Evolutionary conservation across 2,329 filamentous ascomycete genomes (phyloP), one percentile per base, ranked within the genome.

Genomic region (Beauveria sp.): DNA sequence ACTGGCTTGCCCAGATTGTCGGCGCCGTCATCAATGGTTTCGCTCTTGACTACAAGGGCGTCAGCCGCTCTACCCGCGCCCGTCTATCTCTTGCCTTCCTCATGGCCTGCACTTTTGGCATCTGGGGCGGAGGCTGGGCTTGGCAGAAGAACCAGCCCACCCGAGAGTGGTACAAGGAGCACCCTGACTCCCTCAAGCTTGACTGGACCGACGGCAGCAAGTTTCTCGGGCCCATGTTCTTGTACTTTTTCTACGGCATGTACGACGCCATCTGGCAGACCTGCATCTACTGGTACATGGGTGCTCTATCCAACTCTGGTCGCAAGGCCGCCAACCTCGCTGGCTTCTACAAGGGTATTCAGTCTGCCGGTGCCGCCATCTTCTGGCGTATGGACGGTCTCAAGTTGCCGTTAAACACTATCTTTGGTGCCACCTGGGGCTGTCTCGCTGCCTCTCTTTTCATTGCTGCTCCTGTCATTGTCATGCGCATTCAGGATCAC

Each of bases 251-350:
- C 73, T 89, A 88, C 69, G 87, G 87, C 49, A 80, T 85, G 65
- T 88, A 85, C 68, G 87, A 89, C 69, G 84, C 86, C 2, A 77
- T 85, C 31, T 89, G 85, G 85, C 86, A 89, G 71, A 83, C 62
- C 7, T 50, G 50, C 56, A 60, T 86, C 87, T 72, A 65, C 64
- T 89, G 87, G 88, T 93, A 89, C 79, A 96, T 98, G 89, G 93
- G 93, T 56, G 85, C 93, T 8, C 81, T 97, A 49, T 93, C 90
- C 71, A 98, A 98, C 83, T 96, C 93, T 65, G 86, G 90, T 64
- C 91, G 93, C 74, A 93, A 92, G 74, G 84, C 93, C 31, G 93
- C 93, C 77, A 96, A 97, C 79, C 89, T 93, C 70, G 89, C 91
- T 48, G 93, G 90, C 65, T 93, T 90, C 79, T 95, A 95, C 83